phyloP scores from a whole-genome alignment of 495 filamentous ascomycete genomes.

The Jackrogersella minutella region DNA sequence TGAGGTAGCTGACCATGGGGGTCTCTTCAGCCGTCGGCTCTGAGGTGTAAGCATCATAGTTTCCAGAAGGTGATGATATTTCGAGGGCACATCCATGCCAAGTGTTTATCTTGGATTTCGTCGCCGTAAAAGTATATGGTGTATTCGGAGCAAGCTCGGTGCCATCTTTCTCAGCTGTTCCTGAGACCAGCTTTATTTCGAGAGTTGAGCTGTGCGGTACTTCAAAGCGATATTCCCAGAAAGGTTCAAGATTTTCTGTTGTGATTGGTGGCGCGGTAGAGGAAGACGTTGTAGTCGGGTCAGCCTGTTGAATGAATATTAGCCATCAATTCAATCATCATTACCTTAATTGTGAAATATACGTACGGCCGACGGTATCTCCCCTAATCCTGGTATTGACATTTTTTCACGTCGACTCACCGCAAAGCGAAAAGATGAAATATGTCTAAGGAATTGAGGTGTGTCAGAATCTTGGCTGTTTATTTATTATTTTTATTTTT shows the following conservation, averaged over 20 bases:
- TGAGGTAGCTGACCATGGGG: constrained; percentile 80
- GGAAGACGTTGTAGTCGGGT: constrained; percentile 35
- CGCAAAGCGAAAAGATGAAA: background rate
- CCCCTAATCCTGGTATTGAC: constrained; percentile 63
- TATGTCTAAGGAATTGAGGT: background rate
- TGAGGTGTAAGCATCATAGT: constrained; percentile 58
- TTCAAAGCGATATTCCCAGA: constrained; percentile 91
- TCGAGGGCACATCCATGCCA: constrained; percentile 90
- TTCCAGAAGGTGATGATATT: constrained; percentile 64
- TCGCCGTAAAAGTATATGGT: constrained; percentile 81
- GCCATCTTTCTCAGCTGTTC: constrained; percentile 94
- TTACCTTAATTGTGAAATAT: background rate
- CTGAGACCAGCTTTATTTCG: constrained; percentile 66
- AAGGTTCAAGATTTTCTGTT: constrained; percentile 52
- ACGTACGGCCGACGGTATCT: constrained; percentile 55
- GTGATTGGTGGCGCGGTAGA: constrained; percentile 34
- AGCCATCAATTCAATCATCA: constrained; percentile 7
- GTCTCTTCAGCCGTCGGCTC: constrained; percentile 87
- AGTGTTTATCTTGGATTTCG: constrained; percentile 87
- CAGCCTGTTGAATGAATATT: constrained; percentile 31
- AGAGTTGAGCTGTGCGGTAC: constrained; percentile 72
- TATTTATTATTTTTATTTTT: background rate
- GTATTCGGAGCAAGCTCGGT: constrained; percentile 87
- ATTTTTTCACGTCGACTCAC: constrained; percentile 36
- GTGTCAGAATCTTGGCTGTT: background rate